Conservation (phyloP, 768 basidiomycete genomes). For the Lentinula edodes region DNA sequence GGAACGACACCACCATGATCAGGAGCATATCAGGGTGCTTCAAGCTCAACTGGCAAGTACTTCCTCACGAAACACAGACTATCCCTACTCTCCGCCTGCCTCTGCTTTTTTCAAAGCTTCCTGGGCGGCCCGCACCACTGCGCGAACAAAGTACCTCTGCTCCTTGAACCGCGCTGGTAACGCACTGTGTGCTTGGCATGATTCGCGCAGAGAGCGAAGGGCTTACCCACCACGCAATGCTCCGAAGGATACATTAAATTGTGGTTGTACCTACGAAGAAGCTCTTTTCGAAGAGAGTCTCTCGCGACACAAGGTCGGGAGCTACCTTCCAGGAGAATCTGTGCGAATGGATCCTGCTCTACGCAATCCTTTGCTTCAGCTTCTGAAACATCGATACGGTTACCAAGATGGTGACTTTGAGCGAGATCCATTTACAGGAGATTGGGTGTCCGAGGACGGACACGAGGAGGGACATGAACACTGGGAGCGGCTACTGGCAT, state of each 20-base stretch:
- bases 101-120: slow-evolving; percentile 48
- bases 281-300: slow-evolving; percentile 86
- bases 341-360: slow-evolving; percentile 89
- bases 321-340: slow-evolving; percentile 77
- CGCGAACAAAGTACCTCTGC: slow-evolving; percentile 67
- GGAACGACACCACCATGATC: slow-evolving; percentile 46
- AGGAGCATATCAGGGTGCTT: slow-evolving; percentile 41
- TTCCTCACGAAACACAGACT: slow-evolving; percentile 7
- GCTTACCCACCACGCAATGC: slow-evolving; percentile 75
- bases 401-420: slow-evolving; percentile 89
- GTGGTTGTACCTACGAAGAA: slow-evolving; percentile 80
- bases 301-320: slow-evolving; percentile 71
- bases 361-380: slow-evolving; percentile 70
- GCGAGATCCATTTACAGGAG: slow-evolving; percentile 53
- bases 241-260: slow-evolving; percentile 73
- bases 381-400: slow-evolving; percentile 66
- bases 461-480: slow-evolving; percentile 50
- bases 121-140: slow-evolving; percentile 72
- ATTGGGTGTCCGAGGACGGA: slow-evolving; percentile 67
- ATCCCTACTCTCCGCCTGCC: slow-evolving; percentile 29
- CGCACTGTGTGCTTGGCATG: slow-evolving; percentile 87
- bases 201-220: slow-evolving; percentile 79
- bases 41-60: slow-evolving; percentile 36
- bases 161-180: slow-evolving; percentile 85
- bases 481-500: slow-evolving; percentile 57